Evolutionary conservation across 2,329 filamentous ascomycete genomes (phyloP).

Genomic region (Monosporascus cannonballus): DNA sequence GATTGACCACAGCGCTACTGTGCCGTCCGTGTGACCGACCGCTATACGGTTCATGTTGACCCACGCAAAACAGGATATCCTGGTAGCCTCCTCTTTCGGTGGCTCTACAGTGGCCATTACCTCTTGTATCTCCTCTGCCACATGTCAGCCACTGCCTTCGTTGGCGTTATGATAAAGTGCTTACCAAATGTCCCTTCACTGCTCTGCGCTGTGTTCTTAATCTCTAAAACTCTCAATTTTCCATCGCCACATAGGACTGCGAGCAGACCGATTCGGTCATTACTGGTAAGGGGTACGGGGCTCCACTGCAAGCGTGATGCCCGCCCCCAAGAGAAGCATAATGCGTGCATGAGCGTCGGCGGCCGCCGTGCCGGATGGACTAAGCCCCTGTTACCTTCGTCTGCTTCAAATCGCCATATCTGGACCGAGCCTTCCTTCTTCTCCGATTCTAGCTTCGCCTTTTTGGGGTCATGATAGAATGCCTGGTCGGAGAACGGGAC

Average conservation of each 20-base stretch:
- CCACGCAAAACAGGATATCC: slow-evolving; percentile 50
- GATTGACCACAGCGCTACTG: slow-evolving; percentile 51
- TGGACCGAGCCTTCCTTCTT: slow-evolving; percentile 43
- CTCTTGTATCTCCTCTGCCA: slow-evolving; percentile 37
- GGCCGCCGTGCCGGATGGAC: slow-evolving; percentile 26
- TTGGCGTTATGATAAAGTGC: slow-evolving; percentile 8
- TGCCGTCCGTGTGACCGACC: slow-evolving; percentile 51
- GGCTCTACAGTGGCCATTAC: slow-evolving; percentile 40
- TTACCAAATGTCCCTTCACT: slow-evolving; percentile 33
- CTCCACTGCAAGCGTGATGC: slow-evolving; percentile 48
- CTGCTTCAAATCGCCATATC: slow-evolving; percentile 41
- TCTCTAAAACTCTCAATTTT: slow-evolving; percentile 41
- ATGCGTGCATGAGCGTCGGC: slow-evolving; percentile 35
- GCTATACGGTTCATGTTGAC: slow-evolving; percentile 48
- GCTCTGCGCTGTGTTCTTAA: slow-evolving; percentile 24
- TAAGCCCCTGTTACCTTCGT: slow-evolving; percentile 23
- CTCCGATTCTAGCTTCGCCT: slow-evolving; percentile 30
- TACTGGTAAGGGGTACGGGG: slow-evolving; percentile 31
- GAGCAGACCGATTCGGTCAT: slow-evolving; percentile 32
- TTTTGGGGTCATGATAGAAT: slow-evolving; percentile 31
- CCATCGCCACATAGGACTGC: slow-evolving; percentile 48
- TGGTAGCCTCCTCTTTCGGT: slow-evolving; percentile 39
- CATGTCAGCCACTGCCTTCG: slow-evolving; percentile 16
- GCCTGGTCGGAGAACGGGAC: slow-evolving; percentile 46
- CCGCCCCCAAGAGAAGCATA: slow-evolving; percentile 47